phyloP scores from a whole-genome alignment of 2,329 filamentous ascomycete genomes.

The Ascochyta lentis region DNA sequence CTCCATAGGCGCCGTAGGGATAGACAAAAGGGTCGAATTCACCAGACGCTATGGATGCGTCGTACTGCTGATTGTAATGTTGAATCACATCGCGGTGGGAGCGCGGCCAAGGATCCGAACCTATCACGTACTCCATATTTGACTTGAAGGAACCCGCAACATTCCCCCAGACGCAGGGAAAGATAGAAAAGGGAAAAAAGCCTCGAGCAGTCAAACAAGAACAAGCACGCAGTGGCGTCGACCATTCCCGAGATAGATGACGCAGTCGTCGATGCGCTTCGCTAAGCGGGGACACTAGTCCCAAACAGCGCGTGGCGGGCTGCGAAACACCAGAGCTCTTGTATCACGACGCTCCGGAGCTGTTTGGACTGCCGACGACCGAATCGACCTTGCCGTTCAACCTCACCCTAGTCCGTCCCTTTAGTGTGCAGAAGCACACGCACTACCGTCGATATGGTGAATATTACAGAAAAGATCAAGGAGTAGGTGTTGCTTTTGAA shows the following conservation, averaged over 20 bases:
- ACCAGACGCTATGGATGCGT: constrained; percentile 48
- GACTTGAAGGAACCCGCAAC: not conserved
- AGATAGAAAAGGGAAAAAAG: constrained; percentile 10
- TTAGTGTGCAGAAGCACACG: not conserved
- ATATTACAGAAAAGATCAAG: constrained; percentile 99
- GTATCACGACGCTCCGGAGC: constrained; percentile 32
- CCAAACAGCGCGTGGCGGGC: constrained; percentile 16
- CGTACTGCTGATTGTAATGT: constrained; percentile 51
- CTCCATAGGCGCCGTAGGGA: constrained; percentile 51
- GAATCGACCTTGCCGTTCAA: not conserved
- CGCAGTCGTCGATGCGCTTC: constrained; percentile 34
- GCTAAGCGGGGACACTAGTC: constrained; percentile 29
- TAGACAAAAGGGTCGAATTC: constrained; percentile 53
- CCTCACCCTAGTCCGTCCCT: constrained; percentile 17
- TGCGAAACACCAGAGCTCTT: constrained; percentile 46
- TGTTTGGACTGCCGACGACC: constrained; percentile 1
- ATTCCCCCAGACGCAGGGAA: not conserved
- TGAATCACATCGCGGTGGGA: constrained; percentile 43
- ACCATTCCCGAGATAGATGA: constrained; percentile 28
- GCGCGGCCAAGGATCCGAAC: constrained; percentile 35
- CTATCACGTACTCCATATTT: constrained; percentile 9
- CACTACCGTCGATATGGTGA: constrained; percentile 74
- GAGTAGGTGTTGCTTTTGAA: constrained; percentile 67
- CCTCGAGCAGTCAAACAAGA: not conserved
- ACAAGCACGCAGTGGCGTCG: constrained; percentile 26